Evolutionary conservation across 1,284 basidiomycete species (phyloP).

Genomic region (Kwoniella shivajii): DNA sequence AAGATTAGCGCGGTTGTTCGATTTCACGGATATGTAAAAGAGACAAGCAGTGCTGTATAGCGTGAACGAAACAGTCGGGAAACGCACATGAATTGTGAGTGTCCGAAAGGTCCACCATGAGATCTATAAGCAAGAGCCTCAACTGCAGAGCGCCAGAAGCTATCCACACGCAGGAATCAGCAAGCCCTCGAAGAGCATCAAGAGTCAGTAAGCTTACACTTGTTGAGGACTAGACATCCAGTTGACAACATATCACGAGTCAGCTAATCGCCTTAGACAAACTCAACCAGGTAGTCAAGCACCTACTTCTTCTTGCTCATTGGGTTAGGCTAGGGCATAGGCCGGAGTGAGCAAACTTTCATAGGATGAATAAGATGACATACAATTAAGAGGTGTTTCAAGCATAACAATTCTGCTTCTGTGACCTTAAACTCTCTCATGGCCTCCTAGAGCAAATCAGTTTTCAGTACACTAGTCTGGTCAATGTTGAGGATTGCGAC

Average conservation of each 20-base stretch:
- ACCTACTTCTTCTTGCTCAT: constrained; percentile 23
- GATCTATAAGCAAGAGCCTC: constrained; percentile 28
- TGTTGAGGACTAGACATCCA: background rate
- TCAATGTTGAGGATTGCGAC: background rate
- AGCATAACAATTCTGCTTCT: constrained; percentile 28
- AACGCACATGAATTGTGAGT: constrained; percentile 24
- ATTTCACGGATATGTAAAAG: background rate
- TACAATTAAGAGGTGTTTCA: constrained; percentile 29
- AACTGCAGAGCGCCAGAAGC: constrained; percentile 24
- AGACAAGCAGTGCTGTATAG: background rate
- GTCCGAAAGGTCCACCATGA: constrained; percentile 29
- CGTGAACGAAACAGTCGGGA: background rate
- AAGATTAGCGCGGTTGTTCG: too few species aligned
- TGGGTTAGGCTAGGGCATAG: constrained; percentile 17
- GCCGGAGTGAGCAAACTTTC: background rate
- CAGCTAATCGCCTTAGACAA: background rate
- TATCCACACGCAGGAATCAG: background rate
- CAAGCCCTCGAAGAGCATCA: background rate
- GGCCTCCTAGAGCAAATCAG: constrained; percentile 29
- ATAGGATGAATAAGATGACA: background rate
- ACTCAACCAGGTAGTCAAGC: background rate
- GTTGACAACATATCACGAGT: background rate
- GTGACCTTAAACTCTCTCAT: constrained; percentile 28
- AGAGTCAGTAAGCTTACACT: background rate
- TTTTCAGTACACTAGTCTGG: background rate